phyloP scores from a whole-genome alignment of 2,329 filamentous ascomycete species.

The Trichoderma atroviride region DNA sequence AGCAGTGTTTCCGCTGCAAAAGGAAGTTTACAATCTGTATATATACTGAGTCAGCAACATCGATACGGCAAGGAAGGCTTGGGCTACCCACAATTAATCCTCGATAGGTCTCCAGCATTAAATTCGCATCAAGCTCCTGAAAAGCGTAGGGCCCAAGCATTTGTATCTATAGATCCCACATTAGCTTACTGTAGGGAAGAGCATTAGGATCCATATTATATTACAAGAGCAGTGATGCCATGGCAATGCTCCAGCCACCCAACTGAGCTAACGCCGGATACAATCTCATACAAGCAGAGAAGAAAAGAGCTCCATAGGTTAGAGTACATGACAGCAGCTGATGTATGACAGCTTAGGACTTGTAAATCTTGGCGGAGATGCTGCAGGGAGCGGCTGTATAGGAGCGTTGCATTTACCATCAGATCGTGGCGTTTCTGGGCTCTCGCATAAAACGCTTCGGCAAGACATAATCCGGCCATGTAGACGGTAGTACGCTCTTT shows the following conservation, averaged over 20 bases:
- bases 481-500: not conserved
- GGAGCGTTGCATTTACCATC: not conserved
- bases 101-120: conserved; percentile 6
- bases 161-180: not conserved
- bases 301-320: conserved; percentile 14
- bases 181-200: not conserved
- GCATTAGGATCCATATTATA: not conserved
- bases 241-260: conserved; percentile 8
- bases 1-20: not conserved
- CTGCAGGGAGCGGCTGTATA: conserved; percentile 9
- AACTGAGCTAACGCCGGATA: not conserved
- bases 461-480: conserved; percentile 3
- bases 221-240: not conserved
- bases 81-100: not conserved
- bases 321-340: not conserved
- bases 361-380: not conserved
- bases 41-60: not conserved
- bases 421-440: not conserved
- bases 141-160: conserved; percentile 1
- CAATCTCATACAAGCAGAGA: conserved; percentile 10
- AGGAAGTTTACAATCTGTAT: not conserved
- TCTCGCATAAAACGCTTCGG: not conserved
- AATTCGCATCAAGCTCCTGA: not conserved
- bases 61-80: not conserved
- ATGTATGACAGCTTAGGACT: not conserved